phyloP scores from a whole-genome alignment of 306 rosid genomes.

The Abrus precatorius region DNA sequence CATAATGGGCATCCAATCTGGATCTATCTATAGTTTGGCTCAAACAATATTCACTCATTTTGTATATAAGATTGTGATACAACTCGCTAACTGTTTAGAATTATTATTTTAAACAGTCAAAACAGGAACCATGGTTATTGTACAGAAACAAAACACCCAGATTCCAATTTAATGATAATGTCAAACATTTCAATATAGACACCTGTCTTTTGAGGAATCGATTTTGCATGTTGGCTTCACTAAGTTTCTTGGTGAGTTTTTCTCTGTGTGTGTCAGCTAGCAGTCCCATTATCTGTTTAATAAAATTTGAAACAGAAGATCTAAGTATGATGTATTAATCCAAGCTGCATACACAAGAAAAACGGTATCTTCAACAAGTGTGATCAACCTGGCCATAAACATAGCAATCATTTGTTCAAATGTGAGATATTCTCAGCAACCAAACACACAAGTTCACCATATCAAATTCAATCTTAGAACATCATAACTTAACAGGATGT shows the following conservation, averaged over 20 bases:
- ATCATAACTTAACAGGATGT: not conserved
- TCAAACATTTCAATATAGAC: constrained; percentile 34
- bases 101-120: constrained; percentile 20
- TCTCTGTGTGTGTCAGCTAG: constrained; percentile 80
- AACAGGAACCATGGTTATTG: constrained; percentile 24
- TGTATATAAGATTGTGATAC: constrained; percentile 30
- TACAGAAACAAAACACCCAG: constrained; percentile 30
- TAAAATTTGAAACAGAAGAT: constrained; percentile 29
- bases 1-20: not conserved
- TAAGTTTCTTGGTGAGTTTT: constrained; percentile 75
- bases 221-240: constrained; percentile 94
- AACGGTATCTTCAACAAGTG: not conserved
- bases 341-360: constrained; percentile 16
- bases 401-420: not conserved
- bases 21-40: constrained; percentile 11
- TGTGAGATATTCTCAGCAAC: not conserved
- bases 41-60: constrained; percentile 20
- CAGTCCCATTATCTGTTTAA: constrained; percentile 66
- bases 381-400: constrained; percentile 17
- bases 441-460: constrained; percentile 11
- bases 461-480: constrained; percentile 17
- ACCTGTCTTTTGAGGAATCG: constrained; percentile 97
- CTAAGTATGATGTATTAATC: constrained; percentile 35
- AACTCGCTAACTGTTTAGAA: not conserved
- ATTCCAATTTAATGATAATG: constrained; percentile 34